Base-by-base conservation (phyloP, 2,329 filamentous ascomycete genomes). In the Orbilia oligospora region DNA sequence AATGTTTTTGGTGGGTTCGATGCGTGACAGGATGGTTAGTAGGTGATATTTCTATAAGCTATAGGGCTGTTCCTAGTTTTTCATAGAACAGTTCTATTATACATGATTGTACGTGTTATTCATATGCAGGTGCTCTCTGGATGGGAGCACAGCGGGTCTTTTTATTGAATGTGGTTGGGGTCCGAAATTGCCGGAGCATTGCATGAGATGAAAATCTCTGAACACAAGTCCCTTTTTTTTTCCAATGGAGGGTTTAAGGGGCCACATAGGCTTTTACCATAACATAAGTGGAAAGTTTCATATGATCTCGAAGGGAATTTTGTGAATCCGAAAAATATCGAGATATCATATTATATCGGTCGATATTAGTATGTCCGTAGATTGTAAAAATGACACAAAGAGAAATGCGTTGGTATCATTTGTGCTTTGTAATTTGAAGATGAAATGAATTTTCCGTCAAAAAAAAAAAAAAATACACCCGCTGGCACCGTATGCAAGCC, bases 1-100 rank as follows among this genome's bases (percentile, higher is more conserved):
- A 18, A 55, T 71, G 46, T 24, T 49, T 61, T 63, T 12, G 44
- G 67, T 71, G 49, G 20, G 36, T 56, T 71, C 67, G 41, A 71
- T 71, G 53, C 67, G 67, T 53, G 18, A 12, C 14, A 22, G 36
- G n/a, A 44, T 12, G n/a, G 53, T 2, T 5, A 27, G 27, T 20
- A 10, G 14, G 16, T 38, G 18, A 55, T 58, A 38, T 8, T 8
- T 58, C 30, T 5, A 58, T 30, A 4, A 33, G 30, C 10, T 61
- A 44, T 44, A 44, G 51, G 14, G 22, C 8, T 58, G 53, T 58
- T 41, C 27, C 36, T 44, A 36, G 18, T 27, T 44, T 61, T 41
- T 10, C 36, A 61, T 61, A 61, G 36, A 36, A 44, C 33, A 61
- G 20, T 20, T 24, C 1, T 30, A 41, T 27, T 61, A 44, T 44